These are phyloP conservation scores for Pyrenophora graminea DNA, from an alignment of 2,329 filamentous ascomycete genomes.

Conservation along the genomic window DNA sequence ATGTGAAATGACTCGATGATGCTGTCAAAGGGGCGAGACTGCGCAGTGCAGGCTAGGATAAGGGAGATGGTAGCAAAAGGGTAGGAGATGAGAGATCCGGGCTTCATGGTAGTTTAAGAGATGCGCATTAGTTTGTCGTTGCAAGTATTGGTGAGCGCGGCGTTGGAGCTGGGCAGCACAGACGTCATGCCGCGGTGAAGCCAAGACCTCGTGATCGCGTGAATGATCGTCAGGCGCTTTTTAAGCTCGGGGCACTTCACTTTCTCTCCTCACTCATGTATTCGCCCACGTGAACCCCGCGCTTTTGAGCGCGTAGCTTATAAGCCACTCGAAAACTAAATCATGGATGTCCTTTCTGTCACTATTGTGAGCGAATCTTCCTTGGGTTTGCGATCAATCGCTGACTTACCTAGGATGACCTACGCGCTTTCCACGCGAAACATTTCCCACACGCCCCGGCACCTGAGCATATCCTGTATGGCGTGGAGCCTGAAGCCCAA, in stretches of 20 bases:
- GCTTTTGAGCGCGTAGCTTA: conserved; percentile 20
- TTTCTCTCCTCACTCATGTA: conserved; percentile 18
- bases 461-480: conserved; percentile 41
- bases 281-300: conserved; percentile 15
- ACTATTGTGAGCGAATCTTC: conserved; percentile 32
- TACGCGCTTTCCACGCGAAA: conserved; percentile 49
- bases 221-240: conserved; percentile 26
- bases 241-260: conserved; percentile 10
- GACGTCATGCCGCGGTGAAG: conserved; percentile 43
- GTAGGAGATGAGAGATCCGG: conserved; percentile 27
- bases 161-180: conserved; percentile 23
- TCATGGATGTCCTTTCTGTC: conserved; percentile 38
- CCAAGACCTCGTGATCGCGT: conserved; percentile 42
- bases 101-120: conserved; percentile 34
- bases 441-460: conserved; percentile 49
- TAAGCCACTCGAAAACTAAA: neutral
- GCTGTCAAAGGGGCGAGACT: conserved; percentile 38
- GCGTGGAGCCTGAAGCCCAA: conserved; percentile 32
- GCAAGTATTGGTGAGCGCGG: conserved; percentile 15
- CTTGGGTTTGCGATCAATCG: conserved; percentile 2
- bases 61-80: conserved; percentile 37
- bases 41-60: conserved; percentile 37
- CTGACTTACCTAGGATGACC: conserved; percentile 46
- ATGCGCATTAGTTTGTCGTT: conserved; percentile 14
- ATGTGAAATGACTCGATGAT: conserved; percentile 36